Evolutionary conservation across 352 stramenopile species (phyloP).

Genomic region (Achlya hypogyna): DNA sequence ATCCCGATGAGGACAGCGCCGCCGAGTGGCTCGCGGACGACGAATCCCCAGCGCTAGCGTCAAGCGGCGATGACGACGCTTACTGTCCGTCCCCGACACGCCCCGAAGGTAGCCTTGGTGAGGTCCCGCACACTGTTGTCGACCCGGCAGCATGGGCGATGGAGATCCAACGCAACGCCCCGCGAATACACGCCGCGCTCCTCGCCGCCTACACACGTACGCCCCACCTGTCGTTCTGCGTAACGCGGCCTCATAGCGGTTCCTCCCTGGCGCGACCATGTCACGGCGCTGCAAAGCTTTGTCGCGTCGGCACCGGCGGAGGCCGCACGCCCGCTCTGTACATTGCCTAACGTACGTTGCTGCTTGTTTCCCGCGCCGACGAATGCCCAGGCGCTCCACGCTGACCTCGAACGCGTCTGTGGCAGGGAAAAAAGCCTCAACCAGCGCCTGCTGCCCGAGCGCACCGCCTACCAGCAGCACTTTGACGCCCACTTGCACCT

Average conservation of each 20-base stretch:
- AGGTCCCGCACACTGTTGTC: background rate
- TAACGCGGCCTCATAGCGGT: background rate
- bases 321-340: background rate
- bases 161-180: conserved; percentile 5
- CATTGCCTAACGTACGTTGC: background rate
- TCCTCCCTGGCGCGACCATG: background rate
- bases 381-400: background rate
- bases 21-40: conserved; percentile 21
- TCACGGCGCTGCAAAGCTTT: background rate
- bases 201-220: background rate
- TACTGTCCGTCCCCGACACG: conserved; percentile 23
- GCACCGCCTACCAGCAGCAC: background rate
- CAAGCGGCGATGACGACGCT: background rate
- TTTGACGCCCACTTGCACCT: background rate
- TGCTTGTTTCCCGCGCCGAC: background rate
- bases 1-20: conserved; percentile 14
- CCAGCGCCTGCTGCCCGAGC: background rate
- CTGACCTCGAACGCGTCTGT: background rate
- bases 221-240: background rate
- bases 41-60: background rate
- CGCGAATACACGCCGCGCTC: background rate
- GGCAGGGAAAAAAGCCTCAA: background rate
- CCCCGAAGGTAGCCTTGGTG: background rate
- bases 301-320: background rate
- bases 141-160: background rate